Percentiles rank a stretch among this genome's conserved stretches.
These are phyloP conservation scores for Cryphonectria carpinicola DNA, from an alignment of 2,329 filamentous ascomycete species.

Conservation along the genomic window DNA sequence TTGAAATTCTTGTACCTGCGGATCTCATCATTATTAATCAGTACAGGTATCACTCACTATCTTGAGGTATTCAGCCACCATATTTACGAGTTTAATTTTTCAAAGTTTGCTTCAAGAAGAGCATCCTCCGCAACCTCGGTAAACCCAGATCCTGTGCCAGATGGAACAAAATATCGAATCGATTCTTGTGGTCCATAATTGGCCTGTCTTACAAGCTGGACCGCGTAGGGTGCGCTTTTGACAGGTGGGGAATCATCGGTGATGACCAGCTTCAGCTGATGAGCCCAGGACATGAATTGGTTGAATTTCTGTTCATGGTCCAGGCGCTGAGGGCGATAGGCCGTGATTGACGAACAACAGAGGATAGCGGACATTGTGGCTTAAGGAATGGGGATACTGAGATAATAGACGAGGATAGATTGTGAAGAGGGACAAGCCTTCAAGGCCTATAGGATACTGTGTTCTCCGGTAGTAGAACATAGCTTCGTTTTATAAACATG, in stretches of 20 bases:
- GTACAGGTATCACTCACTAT: neutral
- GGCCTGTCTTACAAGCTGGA: constrained; percentile 50
- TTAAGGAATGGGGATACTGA: no score
- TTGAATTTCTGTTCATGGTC: neutral
- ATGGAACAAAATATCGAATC: constrained; percentile 46
- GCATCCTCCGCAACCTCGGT: constrained; percentile 42
- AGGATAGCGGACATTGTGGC: neutral
- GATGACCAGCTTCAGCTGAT: neutral
- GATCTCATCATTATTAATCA: neutral
- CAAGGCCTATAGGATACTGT: no score
- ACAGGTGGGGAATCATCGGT: neutral
- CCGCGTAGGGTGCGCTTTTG: constrained; percentile 28
- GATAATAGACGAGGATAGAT: neutral
- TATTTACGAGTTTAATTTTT: constrained; percentile 49
- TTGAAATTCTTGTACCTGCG: constrained; percentile 53
- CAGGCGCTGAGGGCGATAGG: neutral
- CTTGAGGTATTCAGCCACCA: neutral
- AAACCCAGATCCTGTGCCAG: constrained; percentile 31
- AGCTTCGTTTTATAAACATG: no score
- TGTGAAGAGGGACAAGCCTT: neutral
- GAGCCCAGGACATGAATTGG: neutral
- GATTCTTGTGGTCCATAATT: constrained; percentile 49
- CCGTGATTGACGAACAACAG: neutral
- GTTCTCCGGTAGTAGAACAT: no score
- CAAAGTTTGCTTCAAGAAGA: constrained; percentile 46